Conservation (phyloP, 768 basidiomycete species). For the Amylocystis lapponica region DNA sequence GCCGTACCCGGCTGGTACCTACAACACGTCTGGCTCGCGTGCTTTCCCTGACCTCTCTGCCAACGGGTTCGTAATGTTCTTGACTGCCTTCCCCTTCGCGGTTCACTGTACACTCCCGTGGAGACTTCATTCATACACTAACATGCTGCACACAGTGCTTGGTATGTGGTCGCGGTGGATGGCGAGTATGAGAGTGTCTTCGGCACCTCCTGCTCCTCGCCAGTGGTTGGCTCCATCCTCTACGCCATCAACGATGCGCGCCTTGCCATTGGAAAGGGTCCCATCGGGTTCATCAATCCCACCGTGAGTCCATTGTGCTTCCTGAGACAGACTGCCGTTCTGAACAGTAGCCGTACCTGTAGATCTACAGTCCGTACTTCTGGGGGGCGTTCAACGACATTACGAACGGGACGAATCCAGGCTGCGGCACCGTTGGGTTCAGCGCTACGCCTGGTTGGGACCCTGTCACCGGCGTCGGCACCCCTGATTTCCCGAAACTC, state of each 20-base stretch:
- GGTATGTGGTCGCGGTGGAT: slow-evolving; percentile 25
- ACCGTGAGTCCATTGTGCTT: slow-evolving; percentile 4
- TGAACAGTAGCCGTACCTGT: background rate
- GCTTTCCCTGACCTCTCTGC: slow-evolving; percentile 28
- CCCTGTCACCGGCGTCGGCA: slow-evolving; percentile 29
- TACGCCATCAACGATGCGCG: slow-evolving; percentile 43
- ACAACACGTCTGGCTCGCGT: slow-evolving; percentile 28
- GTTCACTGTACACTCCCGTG: background rate
- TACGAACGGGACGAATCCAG: slow-evolving; percentile 17
- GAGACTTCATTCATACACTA: background rate
- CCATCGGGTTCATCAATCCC: slow-evolving; percentile 34
- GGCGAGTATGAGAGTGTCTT: slow-evolving; percentile 29
- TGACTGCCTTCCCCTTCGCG: background rate
- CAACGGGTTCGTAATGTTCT: slow-evolving; percentile 30
- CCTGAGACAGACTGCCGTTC: background rate
- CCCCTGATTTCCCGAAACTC: slow-evolving; percentile 23
- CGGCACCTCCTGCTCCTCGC: slow-evolving; percentile 61
- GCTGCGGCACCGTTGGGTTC: slow-evolving; percentile 29
- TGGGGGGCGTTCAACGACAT: slow-evolving; percentile 21
- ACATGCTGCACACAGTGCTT: slow-evolving; percentile 22
- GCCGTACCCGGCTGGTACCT: slow-evolving; percentile 27
- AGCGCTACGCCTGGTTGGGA: slow-evolving; percentile 26
- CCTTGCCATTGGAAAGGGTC: slow-evolving; percentile 20
- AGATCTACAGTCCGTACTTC: slow-evolving; percentile 18
- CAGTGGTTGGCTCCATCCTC: slow-evolving; percentile 59